Evolutionary conservation across 225 moss, liverwort and hornwort species (phyloP).

Genomic region (Polytrichum formosum): DNA sequence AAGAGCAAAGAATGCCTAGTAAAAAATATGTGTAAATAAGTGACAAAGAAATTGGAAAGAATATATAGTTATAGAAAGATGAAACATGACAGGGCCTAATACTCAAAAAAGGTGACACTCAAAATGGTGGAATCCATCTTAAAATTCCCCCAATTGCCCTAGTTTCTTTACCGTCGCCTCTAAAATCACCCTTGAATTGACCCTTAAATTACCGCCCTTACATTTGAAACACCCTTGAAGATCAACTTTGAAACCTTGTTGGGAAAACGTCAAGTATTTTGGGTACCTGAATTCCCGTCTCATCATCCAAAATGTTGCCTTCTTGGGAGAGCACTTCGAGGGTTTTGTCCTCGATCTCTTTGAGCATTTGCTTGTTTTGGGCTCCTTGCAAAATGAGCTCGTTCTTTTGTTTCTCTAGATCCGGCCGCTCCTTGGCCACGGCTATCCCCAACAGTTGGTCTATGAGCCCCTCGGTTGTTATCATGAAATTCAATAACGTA

Average conservation of each 20-base stretch:
- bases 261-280: background rate
- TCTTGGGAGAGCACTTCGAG: slow-evolving; percentile 87
- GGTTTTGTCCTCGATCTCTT: slow-evolving; percentile 86
- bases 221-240: too few relatives aligned
- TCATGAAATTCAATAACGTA: slow-evolving; percentile 84
- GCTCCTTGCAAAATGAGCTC: slow-evolving; percentile 82
- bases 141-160: too few relatives aligned
- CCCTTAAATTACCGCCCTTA: too few relatives aligned
- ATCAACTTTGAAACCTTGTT: background rate
- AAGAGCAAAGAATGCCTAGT: too few relatives aligned
- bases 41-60: too few relatives aligned
- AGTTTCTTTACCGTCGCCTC: too few relatives aligned
- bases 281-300: slow-evolving; percentile 75
- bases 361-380: slow-evolving; percentile 77
- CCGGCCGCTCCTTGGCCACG: slow-evolving; percentile 80
- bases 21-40: too few relatives aligned
- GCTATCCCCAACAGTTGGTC: slow-evolving; percentile 83
- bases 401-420: slow-evolving; percentile 81
- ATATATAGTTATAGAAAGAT: too few relatives aligned
- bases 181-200: too few relatives aligned
- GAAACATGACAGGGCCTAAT: too few relatives aligned
- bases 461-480: slow-evolving; percentile 79
- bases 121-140: too few relatives aligned
- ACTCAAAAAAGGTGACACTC: too few relatives aligned
- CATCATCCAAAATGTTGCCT: slow-evolving; percentile 90